phyloP scores from a whole-genome alignment of 352 stramenopile species.

The Proteromonas lacertae region DNA sequence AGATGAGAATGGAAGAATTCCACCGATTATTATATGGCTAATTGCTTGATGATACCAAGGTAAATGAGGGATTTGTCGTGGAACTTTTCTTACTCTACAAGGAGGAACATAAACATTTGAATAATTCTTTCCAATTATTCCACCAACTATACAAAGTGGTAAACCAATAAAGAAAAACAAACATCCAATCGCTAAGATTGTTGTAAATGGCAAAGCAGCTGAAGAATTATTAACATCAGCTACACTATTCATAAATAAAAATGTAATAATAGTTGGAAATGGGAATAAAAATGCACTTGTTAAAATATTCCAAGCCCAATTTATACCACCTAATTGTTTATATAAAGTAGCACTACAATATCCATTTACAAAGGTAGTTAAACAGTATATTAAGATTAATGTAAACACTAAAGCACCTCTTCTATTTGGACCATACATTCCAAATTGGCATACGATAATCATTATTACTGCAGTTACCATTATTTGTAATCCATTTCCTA shows the following conservation, averaged over 20 bases:
- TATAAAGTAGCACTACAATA: slow-evolving; percentile 63
- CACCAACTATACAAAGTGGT: slow-evolving; percentile 61
- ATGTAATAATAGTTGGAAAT: slow-evolving; percentile 43
- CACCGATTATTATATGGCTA: slow-evolving; percentile 54
- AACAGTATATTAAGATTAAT: slow-evolving; percentile 60
- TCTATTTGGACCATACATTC: slow-evolving; percentile 59
- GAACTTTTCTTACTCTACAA: slow-evolving; percentile 73
- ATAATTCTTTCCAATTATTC: slow-evolving; percentile 63
- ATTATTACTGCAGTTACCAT: slow-evolving; percentile 57
- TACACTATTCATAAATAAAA: slow-evolving; percentile 70
- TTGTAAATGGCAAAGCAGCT: slow-evolving; percentile 64
- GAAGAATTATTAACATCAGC: slow-evolving; percentile 70
- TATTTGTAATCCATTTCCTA: slow-evolving; percentile 63
- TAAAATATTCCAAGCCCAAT: slow-evolving; percentile 74
- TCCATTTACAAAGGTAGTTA: slow-evolving; percentile 59
- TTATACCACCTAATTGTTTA: slow-evolving; percentile 54
- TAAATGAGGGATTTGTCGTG: slow-evolving; percentile 37
- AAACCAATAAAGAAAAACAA: slow-evolving; percentile 66
- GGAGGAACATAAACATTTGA: slow-evolving; percentile 50
- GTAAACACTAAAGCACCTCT: slow-evolving; percentile 55
- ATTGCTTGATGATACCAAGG: slow-evolving; percentile 36
- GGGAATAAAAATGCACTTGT: slow-evolving; percentile 55
- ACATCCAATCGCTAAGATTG: slow-evolving; percentile 37
- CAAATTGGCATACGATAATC: slow-evolving; percentile 46
- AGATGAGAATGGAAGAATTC: slow-evolving; percentile 75